Conservation (phyloP, 1,284 basidiomycete species). For the Cutaneotrichosporon curvatum region DNA sequence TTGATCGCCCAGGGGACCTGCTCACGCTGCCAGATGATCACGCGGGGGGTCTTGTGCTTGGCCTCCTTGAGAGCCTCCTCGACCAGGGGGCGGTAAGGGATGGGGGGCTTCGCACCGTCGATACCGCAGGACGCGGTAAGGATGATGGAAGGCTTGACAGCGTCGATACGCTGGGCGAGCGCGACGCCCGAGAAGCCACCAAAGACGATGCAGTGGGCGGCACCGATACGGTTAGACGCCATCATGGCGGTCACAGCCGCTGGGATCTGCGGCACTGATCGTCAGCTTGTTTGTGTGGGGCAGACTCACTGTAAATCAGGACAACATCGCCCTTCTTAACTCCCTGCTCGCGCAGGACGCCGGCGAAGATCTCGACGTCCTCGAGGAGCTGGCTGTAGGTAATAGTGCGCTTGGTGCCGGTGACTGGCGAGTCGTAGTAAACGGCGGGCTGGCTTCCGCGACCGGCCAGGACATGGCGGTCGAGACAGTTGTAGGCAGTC, state of each 20-base stretch:
- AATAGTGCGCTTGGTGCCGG: slow-evolving; percentile 45
- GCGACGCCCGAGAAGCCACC: slow-evolving; percentile 95
- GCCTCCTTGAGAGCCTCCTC: slow-evolving; percentile 10
- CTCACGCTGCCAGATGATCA: slow-evolving; percentile 79
- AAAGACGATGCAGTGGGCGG: slow-evolving; percentile 93
- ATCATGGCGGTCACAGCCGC: slow-evolving; percentile 55
- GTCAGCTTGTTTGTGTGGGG: slow-evolving; percentile 1
- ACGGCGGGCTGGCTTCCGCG: slow-evolving; percentile 15
- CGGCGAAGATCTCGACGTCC: slow-evolving; percentile 78
- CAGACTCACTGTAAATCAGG: slow-evolving; percentile 16
- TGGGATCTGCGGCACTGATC: slow-evolving; percentile 54
- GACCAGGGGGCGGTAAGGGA: slow-evolving; percentile 12
- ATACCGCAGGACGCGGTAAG: slow-evolving; percentile 68
- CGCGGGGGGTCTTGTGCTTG: slow-evolving; percentile 49
- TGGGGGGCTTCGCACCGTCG: slow-evolving; percentile 21
- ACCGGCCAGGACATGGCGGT: slow-evolving; percentile 18
- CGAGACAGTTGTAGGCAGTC: slow-evolving; percentile 18
- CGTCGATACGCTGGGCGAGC: slow-evolving; percentile 79
- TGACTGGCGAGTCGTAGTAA: slow-evolving; percentile 20
- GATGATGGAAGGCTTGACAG: slow-evolving; percentile 76
- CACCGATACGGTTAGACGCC: slow-evolving; percentile 88
- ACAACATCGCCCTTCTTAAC: slow-evolving; percentile 92
- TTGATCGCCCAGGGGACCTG: slow-evolving; percentile 11
- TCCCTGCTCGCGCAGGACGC: slow-evolving; percentile 77
- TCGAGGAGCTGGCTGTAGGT: slow-evolving; percentile 74